These are phyloP conservation scores for Coemansia sp. DNA, from an alignment of 192 early-diverging fungal species.

Conservation along the genomic window DNA sequence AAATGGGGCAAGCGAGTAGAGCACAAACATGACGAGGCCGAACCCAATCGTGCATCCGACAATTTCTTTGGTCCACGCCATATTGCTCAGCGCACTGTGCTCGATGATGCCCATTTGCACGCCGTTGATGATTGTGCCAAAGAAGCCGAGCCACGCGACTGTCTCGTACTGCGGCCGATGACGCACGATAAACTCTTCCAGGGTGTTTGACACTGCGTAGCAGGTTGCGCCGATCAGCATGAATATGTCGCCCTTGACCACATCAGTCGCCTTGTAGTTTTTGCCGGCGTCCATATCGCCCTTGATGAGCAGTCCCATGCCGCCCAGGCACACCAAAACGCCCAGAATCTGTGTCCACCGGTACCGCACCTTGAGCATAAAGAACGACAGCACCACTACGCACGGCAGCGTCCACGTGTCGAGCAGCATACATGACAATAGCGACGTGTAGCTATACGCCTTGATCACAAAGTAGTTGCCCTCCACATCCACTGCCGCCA, in stretches of 20 bases:
- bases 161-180: conserved; percentile 73
- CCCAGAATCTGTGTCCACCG: conserved; percentile 67
- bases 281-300: conserved; percentile 65
- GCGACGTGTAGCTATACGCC: conserved; percentile 71
- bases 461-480: conserved; percentile 83
- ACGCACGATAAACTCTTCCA: conserved; percentile 72
- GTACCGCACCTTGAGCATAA: conserved; percentile 65
- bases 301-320: conserved; percentile 67
- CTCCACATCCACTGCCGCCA: conserved; percentile 75
- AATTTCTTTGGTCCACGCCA: conserved; percentile 55
- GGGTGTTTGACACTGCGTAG: conserved; percentile 72
- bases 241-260: conserved; percentile 71
- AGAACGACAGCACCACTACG: conserved; percentile 67
- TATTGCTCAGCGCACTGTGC: conserved; percentile 53
- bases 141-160: conserved; percentile 70
- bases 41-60: conserved; percentile 66
- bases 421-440: conserved; percentile 74
- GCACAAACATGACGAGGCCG: conserved; percentile 66
- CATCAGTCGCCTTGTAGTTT: conserved; percentile 57
- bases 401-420: conserved; percentile 77
- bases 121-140: conserved; percentile 70
- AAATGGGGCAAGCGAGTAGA: conserved; percentile 71
- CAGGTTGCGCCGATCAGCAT: conserved; percentile 69
- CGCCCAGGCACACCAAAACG: conserved; percentile 65
- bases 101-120: conserved; percentile 73